These are phyloP conservation scores for Trypanosoma congolense DNA, from an alignment of 208 protist species.

Conservation along the genomic window DNA sequence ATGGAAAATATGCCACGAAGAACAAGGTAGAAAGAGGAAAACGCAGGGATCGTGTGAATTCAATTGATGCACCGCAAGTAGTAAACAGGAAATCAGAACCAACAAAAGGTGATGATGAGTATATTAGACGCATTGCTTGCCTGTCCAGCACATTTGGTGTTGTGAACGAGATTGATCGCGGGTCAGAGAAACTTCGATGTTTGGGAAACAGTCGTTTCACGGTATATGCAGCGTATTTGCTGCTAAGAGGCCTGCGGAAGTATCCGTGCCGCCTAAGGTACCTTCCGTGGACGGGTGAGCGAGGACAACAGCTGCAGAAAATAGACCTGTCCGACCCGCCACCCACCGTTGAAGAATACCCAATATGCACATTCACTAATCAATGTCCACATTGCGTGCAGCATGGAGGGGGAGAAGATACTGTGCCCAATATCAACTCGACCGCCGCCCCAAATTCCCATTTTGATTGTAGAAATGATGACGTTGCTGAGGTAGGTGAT, in stretches of 20 bases:
- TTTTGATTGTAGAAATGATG: not conserved
- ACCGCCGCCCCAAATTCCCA: not conserved
- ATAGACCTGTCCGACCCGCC: constrained; percentile 32
- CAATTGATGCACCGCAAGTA: not conserved
- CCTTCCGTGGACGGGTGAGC: constrained; percentile 53
- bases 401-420: constrained; percentile 14
- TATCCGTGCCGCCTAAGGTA: constrained; percentile 68
- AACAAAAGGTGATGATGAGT: constrained; percentile 18
- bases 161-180: constrained; percentile 80
- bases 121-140: constrained; percentile 59
- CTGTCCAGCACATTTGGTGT: constrained; percentile 84
- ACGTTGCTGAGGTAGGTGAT: too few relatives aligned
- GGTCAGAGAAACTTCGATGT: constrained; percentile 79
- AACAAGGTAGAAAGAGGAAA: constrained; percentile 11
- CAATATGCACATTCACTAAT: constrained; percentile 54
- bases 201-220: constrained; percentile 82
- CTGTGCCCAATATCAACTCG: not conserved
- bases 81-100: not conserved
- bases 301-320: constrained; percentile 48
- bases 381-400: constrained; percentile 60
- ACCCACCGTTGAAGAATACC: constrained; percentile 33
- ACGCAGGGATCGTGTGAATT: constrained; percentile 25
- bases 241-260: constrained; percentile 45
- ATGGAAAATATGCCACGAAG: constrained; percentile 7
- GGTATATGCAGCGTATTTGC: constrained; percentile 56